phyloP scores from a whole-genome alignment of 169 alveolate species.

The Plasmodium vivax region DNA sequence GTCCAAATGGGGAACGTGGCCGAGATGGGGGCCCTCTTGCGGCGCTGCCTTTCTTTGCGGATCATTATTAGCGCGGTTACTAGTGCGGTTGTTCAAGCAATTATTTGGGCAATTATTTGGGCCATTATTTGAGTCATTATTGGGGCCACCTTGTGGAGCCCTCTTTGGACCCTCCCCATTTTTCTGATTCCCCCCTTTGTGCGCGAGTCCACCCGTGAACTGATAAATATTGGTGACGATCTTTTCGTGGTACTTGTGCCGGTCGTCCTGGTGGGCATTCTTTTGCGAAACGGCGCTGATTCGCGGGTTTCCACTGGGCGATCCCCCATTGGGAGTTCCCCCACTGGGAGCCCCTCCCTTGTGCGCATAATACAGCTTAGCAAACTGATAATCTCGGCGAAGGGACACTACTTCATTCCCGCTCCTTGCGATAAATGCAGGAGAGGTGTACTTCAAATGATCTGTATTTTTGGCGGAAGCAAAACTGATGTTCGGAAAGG shows the following conservation, averaged over 20 bases:
- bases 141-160: neutral
- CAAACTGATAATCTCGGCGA: neutral
- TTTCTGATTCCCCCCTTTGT: neutral
- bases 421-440: neutral
- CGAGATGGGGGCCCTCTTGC: neutral
- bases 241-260: conserved; percentile 44
- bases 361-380: neutral
- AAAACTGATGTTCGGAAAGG: neutral
- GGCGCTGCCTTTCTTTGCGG: neutral
- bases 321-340: too few species aligned
- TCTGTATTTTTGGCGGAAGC: neutral
- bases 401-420: neutral
- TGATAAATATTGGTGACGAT: conserved; percentile 39
- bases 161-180: neutral
- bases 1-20: neutral
- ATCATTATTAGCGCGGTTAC: neutral
- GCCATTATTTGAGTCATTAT: neutral
- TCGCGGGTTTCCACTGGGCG: neutral
- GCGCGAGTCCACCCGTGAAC: conserved; percentile 35
- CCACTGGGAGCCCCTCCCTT: neutral
- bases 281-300: neutral
- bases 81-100: neutral
- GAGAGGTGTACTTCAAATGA: neutral
- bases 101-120: neutral
- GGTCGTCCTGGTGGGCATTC: conserved; percentile 3